Evolutionary conservation across 352 stramenopile species (phyloP).

Genomic region (Globisporangium alternatum): DNA sequence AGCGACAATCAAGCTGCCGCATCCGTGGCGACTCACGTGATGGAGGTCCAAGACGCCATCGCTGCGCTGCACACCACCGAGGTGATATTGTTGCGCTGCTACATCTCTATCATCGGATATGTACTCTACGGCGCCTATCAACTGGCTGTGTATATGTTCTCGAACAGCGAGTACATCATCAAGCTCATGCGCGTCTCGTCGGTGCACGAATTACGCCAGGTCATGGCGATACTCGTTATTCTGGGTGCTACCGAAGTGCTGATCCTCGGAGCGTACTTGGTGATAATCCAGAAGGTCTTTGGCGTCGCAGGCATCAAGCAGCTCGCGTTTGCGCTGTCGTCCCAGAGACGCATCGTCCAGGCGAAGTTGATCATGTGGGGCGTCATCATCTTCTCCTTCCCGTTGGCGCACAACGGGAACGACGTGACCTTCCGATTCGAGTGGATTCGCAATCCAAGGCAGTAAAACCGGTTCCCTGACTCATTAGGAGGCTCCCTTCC

Average conservation of each 20-base stretch:
- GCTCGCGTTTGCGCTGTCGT: slow-evolving; percentile 28
- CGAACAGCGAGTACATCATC: slow-evolving; percentile 15
- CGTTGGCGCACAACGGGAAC: slow-evolving; percentile 23
- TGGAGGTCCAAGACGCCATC: slow-evolving; percentile 11
- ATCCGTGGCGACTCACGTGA: neutral
- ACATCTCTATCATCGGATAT: slow-evolving; percentile 28
- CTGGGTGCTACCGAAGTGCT: slow-evolving; percentile 16
- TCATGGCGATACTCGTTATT: neutral
- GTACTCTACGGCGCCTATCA: slow-evolving; percentile 26
- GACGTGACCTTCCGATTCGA: too few relatives aligned
- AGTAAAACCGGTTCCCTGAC: too few relatives aligned
- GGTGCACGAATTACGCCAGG: neutral
- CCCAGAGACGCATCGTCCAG: slow-evolving; percentile 23
- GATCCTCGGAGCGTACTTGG: slow-evolving; percentile 22
- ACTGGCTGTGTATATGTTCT: slow-evolving; percentile 17
- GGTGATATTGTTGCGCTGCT: slow-evolving; percentile 32
- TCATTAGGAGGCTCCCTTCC: too few relatives aligned
- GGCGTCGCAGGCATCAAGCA: slow-evolving; percentile 20
- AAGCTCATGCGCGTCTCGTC: neutral
- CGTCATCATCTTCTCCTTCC: slow-evolving; percentile 26
- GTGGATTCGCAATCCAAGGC: too few relatives aligned
- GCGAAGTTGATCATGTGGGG: slow-evolving; percentile 24
- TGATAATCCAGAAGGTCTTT: slow-evolving; percentile 16
- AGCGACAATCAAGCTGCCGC: neutral
- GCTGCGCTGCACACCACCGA: slow-evolving; percentile 26